These are phyloP conservation scores for Coemansia sp. DNA, from an alignment of 192 early-diverging fungal species.

Conservation along the genomic window DNA sequence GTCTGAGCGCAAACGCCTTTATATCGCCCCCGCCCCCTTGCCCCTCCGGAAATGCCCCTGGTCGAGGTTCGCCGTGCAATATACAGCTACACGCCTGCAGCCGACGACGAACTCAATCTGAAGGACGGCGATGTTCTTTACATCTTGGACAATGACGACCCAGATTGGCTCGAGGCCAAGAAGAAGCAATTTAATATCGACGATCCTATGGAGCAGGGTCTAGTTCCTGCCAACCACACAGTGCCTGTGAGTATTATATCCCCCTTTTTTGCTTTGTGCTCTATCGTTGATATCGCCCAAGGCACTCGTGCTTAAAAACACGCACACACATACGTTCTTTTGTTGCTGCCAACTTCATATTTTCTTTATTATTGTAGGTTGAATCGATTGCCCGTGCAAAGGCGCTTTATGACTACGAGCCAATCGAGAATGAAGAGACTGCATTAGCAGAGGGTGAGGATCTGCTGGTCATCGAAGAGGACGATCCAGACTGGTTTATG, in stretches of 20 bases:
- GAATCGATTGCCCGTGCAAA: constrained; percentile 60
- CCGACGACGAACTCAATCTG: constrained; percentile 83
- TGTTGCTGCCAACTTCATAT: not conserved
- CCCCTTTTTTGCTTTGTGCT: not conserved
- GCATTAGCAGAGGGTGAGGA: constrained; percentile 72
- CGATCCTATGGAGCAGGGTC: constrained; percentile 62
- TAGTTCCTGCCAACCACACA: constrained; percentile 93
- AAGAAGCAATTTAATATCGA: constrained; percentile 60
- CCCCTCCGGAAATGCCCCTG: constrained; percentile 50
- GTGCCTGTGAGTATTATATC: constrained; percentile 52
- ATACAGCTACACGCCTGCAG: constrained; percentile 87
- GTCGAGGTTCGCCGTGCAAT: constrained; percentile 72
- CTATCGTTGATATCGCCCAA: not conserved
- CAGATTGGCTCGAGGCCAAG: constrained; percentile 90
- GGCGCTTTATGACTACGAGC: constrained; percentile 84
- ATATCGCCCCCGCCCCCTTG: not conserved
- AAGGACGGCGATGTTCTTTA: constrained; percentile 87
- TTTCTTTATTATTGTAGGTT: constrained; percentile 24
- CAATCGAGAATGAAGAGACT: constrained; percentile 84
- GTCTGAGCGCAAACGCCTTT: constrained; percentile 1
- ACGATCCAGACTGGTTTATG: constrained; percentile 94
- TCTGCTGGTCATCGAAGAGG: constrained; percentile 77
- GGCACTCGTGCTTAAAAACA: not conserved
- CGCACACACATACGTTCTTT: not conserved
- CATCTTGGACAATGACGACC: constrained; percentile 84